phyloP scores from a whole-genome alignment of 208 protist genomes.

The Crithidia mellificae region DNA sequence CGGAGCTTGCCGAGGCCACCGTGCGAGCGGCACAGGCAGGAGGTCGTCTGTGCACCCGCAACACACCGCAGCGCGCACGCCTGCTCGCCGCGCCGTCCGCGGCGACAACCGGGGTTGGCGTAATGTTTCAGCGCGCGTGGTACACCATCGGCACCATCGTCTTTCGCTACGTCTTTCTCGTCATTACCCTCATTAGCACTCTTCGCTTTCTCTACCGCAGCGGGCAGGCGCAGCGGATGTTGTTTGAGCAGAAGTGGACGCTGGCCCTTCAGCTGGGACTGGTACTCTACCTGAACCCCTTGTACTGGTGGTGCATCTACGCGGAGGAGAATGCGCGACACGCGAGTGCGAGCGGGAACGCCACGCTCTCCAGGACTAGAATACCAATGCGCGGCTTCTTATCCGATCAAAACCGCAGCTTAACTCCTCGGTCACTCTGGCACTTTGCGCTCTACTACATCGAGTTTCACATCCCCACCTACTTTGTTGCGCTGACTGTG shows the following conservation, averaged over 20 bases:
- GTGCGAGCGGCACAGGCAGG: background rate
- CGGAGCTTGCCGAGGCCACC: constrained; percentile 53
- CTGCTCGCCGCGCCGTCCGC: background rate
- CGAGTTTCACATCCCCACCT: constrained; percentile 77
- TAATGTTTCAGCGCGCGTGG: constrained; percentile 59
- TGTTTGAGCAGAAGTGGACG: constrained; percentile 73
- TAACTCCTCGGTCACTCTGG: background rate
- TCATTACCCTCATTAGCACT: constrained; percentile 46
- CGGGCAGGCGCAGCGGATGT: constrained; percentile 19
- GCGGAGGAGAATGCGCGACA: background rate
- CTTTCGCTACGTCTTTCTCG: constrained; percentile 63
- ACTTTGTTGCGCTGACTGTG: constrained; percentile 62
- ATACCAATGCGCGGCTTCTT: background rate
- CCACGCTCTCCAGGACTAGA: too few species aligned
- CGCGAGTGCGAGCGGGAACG: background rate
- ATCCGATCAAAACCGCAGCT: background rate
- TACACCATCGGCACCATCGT: constrained; percentile 74
- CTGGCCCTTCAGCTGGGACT: constrained; percentile 51
- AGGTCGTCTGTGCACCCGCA: too few species aligned
- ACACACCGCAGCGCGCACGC: background rate
- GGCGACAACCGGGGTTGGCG: constrained; percentile 45
- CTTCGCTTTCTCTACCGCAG: constrained; percentile 56
- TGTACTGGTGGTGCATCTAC: constrained; percentile 65
- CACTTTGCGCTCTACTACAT: constrained; percentile 38
- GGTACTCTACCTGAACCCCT: constrained; percentile 64